phyloP scores from a whole-genome alignment of 805 yeast genomes.

The Zygoascus ofunaensis region DNA sequence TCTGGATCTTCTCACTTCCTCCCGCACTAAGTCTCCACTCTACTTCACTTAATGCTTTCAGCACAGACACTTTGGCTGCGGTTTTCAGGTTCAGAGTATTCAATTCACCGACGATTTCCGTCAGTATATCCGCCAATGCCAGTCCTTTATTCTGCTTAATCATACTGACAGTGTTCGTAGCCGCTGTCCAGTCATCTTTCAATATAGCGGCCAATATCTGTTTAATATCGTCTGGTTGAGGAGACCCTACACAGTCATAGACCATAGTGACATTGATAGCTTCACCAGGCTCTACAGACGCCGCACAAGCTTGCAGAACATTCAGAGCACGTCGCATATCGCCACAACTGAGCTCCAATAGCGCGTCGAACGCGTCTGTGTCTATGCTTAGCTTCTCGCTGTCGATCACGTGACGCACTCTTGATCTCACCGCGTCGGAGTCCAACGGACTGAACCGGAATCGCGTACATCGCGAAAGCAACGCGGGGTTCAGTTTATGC shows the following conservation, averaged over 20 bases:
- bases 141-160: conserved; percentile 69
- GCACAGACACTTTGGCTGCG: conserved; percentile 50
- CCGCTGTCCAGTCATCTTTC: conserved; percentile 81
- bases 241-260: conserved; percentile 93
- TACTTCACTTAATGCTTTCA: conserved; percentile 70
- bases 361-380: conserved; percentile 52
- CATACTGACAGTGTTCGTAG: conserved; percentile 55
- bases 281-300: conserved; percentile 49
- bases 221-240: conserved; percentile 79
- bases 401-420: conserved; percentile 60
- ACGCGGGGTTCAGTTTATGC: conserved; percentile 91
- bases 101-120: conserved; percentile 65
- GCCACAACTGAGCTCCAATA: conserved; percentile 72
- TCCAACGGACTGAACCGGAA: conserved; percentile 84
- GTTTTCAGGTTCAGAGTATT: conserved; percentile 58
- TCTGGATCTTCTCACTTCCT: conserved; percentile 82
- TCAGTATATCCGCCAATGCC: conserved; percentile 78
- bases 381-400: conserved; percentile 54
- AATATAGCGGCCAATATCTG: conserved; percentile 66
- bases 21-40: conserved; percentile 90
- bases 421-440: conserved; percentile 53
- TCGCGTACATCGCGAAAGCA: conserved; percentile 87
- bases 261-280: conserved; percentile 66
- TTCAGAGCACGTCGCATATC: conserved; percentile 95
- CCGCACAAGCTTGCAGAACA: conserved; percentile 87